phyloP scores from a whole-genome alignment of 108 stramenopile species.

The Fragilaria radians region DNA sequence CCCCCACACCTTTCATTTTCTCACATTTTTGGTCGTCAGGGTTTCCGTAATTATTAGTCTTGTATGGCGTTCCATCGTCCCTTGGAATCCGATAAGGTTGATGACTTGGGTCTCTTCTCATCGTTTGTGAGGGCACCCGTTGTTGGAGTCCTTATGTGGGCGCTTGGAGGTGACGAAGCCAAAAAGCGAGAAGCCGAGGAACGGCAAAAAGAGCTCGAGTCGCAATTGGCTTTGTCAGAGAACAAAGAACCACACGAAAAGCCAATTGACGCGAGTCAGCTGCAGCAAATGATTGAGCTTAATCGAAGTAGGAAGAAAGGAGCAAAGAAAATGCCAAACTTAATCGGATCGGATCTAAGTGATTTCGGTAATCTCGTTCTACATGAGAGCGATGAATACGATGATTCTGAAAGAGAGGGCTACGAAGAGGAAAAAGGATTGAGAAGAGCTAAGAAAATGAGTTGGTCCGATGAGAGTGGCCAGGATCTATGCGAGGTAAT shows the following conservation, averaged over 20 bases:
- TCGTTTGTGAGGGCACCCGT: conserved; percentile 53
- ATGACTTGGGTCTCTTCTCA: conserved; percentile 55
- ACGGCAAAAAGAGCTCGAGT: conserved; percentile 10
- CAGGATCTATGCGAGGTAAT: conserved; percentile 55
- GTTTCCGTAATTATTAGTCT: no score
- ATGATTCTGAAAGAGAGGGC: conserved; percentile 6
- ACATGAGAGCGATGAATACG: not conserved
- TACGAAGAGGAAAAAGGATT: not conserved
- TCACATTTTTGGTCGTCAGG: no score
- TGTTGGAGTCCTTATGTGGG: conserved; percentile 41
- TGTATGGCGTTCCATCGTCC: conserved; percentile 76
- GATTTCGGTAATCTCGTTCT: not conserved
- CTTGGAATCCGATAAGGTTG: conserved; percentile 63
- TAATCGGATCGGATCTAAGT: conserved; percentile 5
- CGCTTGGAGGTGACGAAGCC: conserved; percentile 44
- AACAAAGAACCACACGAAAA: not conserved
- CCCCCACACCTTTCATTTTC: no score
- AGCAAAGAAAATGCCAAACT: conserved; percentile 1
- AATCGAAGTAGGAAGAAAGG: conserved; percentile 3
- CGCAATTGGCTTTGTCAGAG: conserved; percentile 8
- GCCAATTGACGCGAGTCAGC: conserved; percentile 1
- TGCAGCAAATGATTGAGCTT: conserved; percentile 4
- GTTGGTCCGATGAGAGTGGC: conserved; percentile 75
- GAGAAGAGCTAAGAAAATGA: conserved; percentile 28
- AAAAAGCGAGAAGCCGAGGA: conserved; percentile 16